Percentiles rank a stretch among this genome's conserved stretches.
Conservation (phyloP, 2,329 filamentous ascomycete genomes). For the Capronia epimyces region DNA sequence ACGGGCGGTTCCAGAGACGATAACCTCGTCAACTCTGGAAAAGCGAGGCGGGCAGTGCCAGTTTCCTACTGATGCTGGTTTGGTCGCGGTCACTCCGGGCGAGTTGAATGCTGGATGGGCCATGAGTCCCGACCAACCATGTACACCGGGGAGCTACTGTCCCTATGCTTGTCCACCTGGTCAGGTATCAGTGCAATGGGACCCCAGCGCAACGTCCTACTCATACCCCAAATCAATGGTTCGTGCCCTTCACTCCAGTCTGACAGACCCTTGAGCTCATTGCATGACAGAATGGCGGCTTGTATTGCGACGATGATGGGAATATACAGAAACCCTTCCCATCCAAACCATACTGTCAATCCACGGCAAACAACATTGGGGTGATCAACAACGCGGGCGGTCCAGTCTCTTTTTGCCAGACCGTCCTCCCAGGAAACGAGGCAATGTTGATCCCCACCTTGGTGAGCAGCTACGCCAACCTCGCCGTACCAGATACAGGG, state of each 20-base stretch:
- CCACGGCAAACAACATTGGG: constrained; percentile 60
- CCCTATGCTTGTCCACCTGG: constrained; percentile 71
- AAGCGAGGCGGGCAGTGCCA: constrained; percentile 56
- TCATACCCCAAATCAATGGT: constrained; percentile 67
- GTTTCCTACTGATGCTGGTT: constrained; percentile 61
- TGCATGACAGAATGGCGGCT: constrained; percentile 60
- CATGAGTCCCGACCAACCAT: constrained; percentile 68
- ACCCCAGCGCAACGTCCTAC: constrained; percentile 62
- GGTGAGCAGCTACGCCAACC: constrained; percentile 48
- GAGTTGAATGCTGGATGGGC: constrained; percentile 68
- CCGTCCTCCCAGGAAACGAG: constrained; percentile 71
- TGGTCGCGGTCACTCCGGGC: constrained; percentile 63
- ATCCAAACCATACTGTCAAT: constrained; percentile 61
- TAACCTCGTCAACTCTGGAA: constrained; percentile 33
- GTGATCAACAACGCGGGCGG: constrained; percentile 61
- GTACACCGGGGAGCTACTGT: constrained; percentile 63
- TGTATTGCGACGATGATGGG: constrained; percentile 65
- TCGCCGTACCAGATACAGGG: constrained; percentile 63
- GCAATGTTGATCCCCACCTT: constrained; percentile 77
- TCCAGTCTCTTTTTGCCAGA: constrained; percentile 69
- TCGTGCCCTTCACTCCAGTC: constrained; percentile 33
- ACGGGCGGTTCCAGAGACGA: constrained; percentile 16
- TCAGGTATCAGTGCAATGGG: constrained; percentile 74
- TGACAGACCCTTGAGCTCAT: constrained; percentile 9
- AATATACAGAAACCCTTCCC: constrained; percentile 65